phyloP scores from a whole-genome alignment of 1,284 basidiomycete genomes.

The Trichosporon inkin region DNA sequence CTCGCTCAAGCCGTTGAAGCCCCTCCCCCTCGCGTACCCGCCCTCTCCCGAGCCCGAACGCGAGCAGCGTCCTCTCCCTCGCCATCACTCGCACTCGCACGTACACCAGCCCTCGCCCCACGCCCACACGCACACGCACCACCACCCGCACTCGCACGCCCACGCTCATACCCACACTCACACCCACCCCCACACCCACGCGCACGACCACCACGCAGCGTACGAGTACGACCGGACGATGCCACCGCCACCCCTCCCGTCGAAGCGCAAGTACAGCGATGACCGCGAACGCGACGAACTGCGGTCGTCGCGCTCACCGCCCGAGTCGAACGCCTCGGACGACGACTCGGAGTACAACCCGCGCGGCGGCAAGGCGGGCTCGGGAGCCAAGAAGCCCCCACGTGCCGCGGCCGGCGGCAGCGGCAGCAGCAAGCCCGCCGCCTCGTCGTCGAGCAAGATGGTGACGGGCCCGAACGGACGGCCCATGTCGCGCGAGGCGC shows the following conservation, averaged over 20 bases:
- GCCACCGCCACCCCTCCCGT: conserved; percentile 26
- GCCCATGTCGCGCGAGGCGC: conserved; percentile 38
- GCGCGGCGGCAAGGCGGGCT: not conserved
- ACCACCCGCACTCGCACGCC: not conserved
- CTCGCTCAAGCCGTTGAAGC: not conserved
- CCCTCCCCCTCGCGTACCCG: not conserved
- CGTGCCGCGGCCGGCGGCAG: not conserved
- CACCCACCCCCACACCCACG: not conserved
- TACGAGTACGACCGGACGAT: conserved; percentile 13
- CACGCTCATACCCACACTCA: not conserved
- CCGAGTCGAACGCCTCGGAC: conserved; percentile 23
- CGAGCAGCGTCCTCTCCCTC: not conserved
- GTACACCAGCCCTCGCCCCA: too few species aligned
- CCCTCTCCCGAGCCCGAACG: not conserved
- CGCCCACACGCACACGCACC: not conserved
- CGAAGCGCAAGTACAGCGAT: conserved; percentile 26
- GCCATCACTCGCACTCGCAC: not conserved
- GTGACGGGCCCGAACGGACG: conserved; percentile 19
- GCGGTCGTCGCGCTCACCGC: conserved; percentile 4
- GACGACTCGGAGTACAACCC: conserved; percentile 31
- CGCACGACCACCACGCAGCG: not conserved
- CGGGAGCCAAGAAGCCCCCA: not conserved
- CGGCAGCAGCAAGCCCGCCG: not conserved
- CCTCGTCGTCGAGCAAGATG: not conserved
- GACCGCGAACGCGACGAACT: conserved; percentile 6